Base-by-base conservation (phyloP, 2,329 filamentous ascomycete genomes). In the Colletotrichum sojae region DNA sequence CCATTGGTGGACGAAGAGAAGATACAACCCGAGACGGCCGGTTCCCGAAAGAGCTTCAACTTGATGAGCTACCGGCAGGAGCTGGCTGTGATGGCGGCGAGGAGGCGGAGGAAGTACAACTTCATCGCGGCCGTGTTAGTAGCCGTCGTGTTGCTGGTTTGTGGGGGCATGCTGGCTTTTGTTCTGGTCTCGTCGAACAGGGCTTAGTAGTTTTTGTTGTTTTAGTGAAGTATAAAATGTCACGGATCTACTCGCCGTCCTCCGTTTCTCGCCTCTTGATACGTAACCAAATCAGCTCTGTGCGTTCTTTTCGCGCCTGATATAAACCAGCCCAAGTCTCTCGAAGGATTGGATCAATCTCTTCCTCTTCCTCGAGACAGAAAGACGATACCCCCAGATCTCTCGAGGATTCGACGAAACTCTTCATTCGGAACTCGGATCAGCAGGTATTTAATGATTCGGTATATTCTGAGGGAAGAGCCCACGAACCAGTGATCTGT, bases 1-100 rank as follows among this genome's bases (percentile, higher is more conserved):
- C 65, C 65, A 2, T 4, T 58, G 9, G 57, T 64, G n/a, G 65
- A 68, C 1, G 27, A 22, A n/a, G 65, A 68, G 2, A 54, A 68
- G 13, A 27, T 43, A 4, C 61, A 61, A 5, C 46, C 53, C 8
- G 54, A 43, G 2, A 20, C 39, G 0, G 27, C n/a, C 25, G 46
- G 22, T 1, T 20, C 12, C 43, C 39, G 16, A 4, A 55, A 6
- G n/a, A 36, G n/a, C 13, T 57, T 63, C 1, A 31, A 63, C 8
- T 48, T 48, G 5, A 15, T 25, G 9, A 31, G 49, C 0, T 55
- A 49, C 48, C 49, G 61, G 4, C 20, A 61, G 15, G 22, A 54
- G 2, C 10, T 51, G 5, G 61, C 39, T 1, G 53, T 16, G 5
- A n/a, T n/a, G 20, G 40, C 54, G 15, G 20, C 45, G 25, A 52